Evolutionary conservation across 129 eudicot genomes (phyloP).

Genomic region (Lactuca saligna): DNA sequence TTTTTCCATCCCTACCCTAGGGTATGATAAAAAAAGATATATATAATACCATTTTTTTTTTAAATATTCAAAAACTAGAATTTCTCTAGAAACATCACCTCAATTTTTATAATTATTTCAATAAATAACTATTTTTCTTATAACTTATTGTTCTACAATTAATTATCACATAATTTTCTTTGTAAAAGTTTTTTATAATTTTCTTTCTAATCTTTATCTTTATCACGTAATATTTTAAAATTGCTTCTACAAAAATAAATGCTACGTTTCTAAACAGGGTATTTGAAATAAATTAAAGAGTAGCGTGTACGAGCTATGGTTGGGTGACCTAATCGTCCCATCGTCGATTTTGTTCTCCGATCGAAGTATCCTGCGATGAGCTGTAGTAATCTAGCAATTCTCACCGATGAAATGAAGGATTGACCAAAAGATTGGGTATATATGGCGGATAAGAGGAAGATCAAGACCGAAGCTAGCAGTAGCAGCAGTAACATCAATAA

Average conservation of each 20-base stretch:
- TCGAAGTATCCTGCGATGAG: conserved; percentile 9
- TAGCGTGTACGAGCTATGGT: conserved; percentile 16
- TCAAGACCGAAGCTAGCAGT: conserved; percentile 70
- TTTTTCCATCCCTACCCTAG: too few species aligned
- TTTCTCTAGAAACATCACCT: too few species aligned
- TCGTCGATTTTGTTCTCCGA: conserved; percentile 22
- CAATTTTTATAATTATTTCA: too few species aligned
- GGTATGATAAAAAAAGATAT: too few species aligned
- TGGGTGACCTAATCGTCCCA: conserved; percentile 23
- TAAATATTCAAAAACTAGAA: too few species aligned
- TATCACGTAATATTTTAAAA: too few species aligned
- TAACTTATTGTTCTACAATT: too few species aligned
- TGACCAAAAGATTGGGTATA: conserved; percentile 17
- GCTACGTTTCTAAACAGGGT: neutral
- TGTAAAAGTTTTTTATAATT: too few species aligned
- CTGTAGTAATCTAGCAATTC: neutral
- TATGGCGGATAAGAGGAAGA: conserved; percentile 66
- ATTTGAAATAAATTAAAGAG: conserved; percentile 4
- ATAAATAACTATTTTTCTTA: too few species aligned
- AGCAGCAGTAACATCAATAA: conserved; percentile 27
- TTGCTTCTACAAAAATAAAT: neutral
- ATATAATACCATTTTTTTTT: too few species aligned
- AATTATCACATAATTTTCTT: too few species aligned
- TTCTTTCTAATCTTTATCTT: too few species aligned
- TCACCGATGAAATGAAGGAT: conserved; percentile 16